Evolutionary conservation across 495 filamentous ascomycete species (phyloP), one percentile per base, ranked within the genome.

Genomic region (Penicillium dipodomyicola): DNA sequence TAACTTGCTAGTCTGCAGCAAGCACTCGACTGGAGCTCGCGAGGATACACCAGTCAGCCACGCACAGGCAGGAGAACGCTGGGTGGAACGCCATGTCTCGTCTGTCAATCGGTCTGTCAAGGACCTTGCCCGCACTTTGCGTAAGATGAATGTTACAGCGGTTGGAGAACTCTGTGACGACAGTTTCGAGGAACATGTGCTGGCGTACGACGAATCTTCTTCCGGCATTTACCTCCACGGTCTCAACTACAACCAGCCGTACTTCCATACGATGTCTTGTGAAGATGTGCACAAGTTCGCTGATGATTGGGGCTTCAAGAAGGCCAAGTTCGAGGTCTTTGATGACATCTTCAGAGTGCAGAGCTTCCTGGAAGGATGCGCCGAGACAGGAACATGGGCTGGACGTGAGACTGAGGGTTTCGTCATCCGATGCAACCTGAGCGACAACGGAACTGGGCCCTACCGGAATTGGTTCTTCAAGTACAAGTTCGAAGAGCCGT

Each of bases 401-500:
- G 93, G 90, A 9, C 87, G 91, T 51, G 92, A 97, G 59, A 93
- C 96, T 3, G 94, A 98, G 69, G 94, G 94, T 3, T 98, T 98
- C 61, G 94, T 98, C 52, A 88, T 98, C 55, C 87, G 94, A 52
- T 97, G 94, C 75, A 86, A 90, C 67, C 82, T 84, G 57, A 78
- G 79, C 50, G 70, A 80, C 20, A 72, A 67, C 10, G 74, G 74
- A 11, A 64, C 65, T 2, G 70, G 68, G 40, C 60, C 72, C 0
- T 94, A 84, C 73, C 76, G 81, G 17, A 90, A 97, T 69, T 98
- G 93, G 93, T 97, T 98, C 75, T 98, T 97, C 85, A 98, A 98
- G 70, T 98, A 91, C 81, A 98, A 98, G 75, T 98, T 97, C 51
- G 94, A 98, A 68, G 95, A 98, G 75, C 94, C 94, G 0, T 98